Conservation (phyloP, 23 red algal genomes). For the Chondrus crispus region DNA sequence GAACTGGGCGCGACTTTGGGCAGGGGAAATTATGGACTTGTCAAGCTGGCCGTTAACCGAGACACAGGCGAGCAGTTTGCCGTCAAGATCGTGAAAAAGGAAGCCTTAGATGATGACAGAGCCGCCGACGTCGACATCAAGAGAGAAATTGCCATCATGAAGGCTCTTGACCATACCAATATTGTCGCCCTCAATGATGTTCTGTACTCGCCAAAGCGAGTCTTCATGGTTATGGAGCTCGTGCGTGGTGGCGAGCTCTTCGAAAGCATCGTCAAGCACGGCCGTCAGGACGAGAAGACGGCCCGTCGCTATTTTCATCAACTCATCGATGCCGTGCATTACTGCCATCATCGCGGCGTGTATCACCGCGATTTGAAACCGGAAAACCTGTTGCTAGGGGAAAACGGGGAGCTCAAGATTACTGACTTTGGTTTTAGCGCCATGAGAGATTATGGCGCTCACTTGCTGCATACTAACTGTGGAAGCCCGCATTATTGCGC, state of each 20-base stretch:
- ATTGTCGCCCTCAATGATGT: slow-evolving; percentile 83
- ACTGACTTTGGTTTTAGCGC: slow-evolving; percentile 95
- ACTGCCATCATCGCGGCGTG: slow-evolving; percentile 81
- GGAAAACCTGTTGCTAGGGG: slow-evolving; percentile 67
- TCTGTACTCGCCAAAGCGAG: slow-evolving; percentile 68
- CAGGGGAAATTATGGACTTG: slow-evolving; percentile 75
- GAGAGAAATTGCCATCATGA: slow-evolving; percentile 87
- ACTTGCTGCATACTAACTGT: slow-evolving; percentile 72
- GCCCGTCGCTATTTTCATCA: slow-evolving; percentile 76
- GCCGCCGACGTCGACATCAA: slow-evolving; percentile 66
- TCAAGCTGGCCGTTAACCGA: slow-evolving; percentile 79
- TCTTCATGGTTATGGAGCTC: slow-evolving; percentile 84
- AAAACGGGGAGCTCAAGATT: slow-evolving; percentile 77
- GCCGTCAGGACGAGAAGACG: slow-evolving; percentile 49
- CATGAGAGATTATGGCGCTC: slow-evolving; percentile 79
- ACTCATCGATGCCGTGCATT: slow-evolving; percentile 85
- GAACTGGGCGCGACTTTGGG: slow-evolving; percentile 76
- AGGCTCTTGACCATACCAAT: slow-evolving; percentile 77
- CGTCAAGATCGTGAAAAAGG: slow-evolving; percentile 89
- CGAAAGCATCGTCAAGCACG: slow-evolving; percentile 72
- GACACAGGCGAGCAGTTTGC: slow-evolving; percentile 86
- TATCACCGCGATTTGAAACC: slow-evolving; percentile 79
- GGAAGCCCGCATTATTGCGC: slow-evolving; percentile 81
- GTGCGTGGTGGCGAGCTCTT: slow-evolving; percentile 84
- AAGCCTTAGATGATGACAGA: slow-evolving; percentile 56